These are phyloP conservation scores for Talaromyces sp. DNA, from an alignment of 2,329 filamentous ascomycete species.

Conservation along the genomic window DNA sequence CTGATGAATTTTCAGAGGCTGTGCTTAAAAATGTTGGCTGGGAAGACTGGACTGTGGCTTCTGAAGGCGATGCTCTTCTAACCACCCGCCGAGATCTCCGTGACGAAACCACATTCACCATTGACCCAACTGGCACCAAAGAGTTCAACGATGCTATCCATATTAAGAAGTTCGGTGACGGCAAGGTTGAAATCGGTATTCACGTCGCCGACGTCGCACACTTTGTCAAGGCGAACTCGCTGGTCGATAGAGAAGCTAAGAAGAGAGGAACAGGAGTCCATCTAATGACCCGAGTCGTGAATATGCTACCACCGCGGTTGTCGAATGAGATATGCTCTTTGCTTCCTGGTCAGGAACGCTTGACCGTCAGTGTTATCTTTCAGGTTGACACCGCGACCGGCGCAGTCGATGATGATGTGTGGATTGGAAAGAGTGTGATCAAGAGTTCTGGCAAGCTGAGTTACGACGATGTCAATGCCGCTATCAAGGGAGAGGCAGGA, in stretches of 20 bases:
- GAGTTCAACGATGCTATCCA: conserved; percentile 92
- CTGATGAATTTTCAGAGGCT: conserved; percentile 95
- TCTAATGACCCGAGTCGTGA: conserved; percentile 83
- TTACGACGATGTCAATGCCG: conserved; percentile 80
- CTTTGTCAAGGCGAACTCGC: conserved; percentile 92
- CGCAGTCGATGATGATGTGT: conserved; percentile 79
- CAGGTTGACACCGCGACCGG: conserved; percentile 80
- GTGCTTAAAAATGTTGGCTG: conserved; percentile 89
- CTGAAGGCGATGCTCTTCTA: conserved; percentile 73
- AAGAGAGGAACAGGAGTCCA: conserved; percentile 97
- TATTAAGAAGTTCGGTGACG: conserved; percentile 77
- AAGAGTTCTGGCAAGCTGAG: conserved; percentile 85
- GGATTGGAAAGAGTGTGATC: conserved; percentile 90
- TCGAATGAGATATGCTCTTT: conserved; percentile 85
- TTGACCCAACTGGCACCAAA: conserved; percentile 82
- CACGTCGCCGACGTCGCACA: conserved; percentile 94
- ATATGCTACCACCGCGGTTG: conserved; percentile 80
- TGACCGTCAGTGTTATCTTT: conserved; percentile 91
- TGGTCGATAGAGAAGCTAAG: conserved; percentile 95
- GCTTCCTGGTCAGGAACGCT: conserved; percentile 78
- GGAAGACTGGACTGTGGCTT: conserved; percentile 83
- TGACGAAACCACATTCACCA: conserved; percentile 80
- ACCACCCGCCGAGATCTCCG: conserved; percentile 84
- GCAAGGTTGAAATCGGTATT: conserved; percentile 87
- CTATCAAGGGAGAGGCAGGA: conserved; percentile 62